phyloP scores from a whole-genome alignment of 2,329 filamentous ascomycete genomes.

The Fusarium buxicola region DNA sequence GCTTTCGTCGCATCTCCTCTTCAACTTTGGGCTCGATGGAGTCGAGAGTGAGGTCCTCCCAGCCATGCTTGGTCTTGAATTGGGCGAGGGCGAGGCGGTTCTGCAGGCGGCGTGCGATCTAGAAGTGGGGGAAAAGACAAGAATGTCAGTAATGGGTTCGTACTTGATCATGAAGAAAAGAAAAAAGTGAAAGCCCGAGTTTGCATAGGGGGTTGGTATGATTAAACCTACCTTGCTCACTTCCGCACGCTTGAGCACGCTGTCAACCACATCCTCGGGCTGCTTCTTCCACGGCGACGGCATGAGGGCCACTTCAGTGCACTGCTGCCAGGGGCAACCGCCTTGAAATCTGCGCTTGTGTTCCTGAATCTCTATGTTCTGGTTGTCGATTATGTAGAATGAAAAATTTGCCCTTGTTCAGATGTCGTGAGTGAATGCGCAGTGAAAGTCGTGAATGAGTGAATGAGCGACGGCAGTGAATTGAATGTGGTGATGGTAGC shows the following conservation, averaged over 20 bases:
- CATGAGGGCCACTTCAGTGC: slow-evolving; percentile 55
- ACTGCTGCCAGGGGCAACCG: slow-evolving; percentile 41
- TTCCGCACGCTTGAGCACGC: slow-evolving; percentile 78
- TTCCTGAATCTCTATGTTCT: slow-evolving; percentile 12
- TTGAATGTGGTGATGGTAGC: neutral
- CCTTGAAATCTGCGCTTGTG: slow-evolving; percentile 11
- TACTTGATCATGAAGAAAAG: neutral
- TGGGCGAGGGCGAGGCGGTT: slow-evolving; percentile 95
- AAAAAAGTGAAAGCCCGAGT: neutral
- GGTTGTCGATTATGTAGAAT: neutral
- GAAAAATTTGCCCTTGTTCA: neutral
- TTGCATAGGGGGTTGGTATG: neutral
- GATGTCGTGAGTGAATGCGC: slow-evolving; percentile 4
- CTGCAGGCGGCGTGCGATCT: slow-evolving; percentile 95
- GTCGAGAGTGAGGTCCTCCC: slow-evolving; percentile 89
- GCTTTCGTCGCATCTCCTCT: slow-evolving; percentile 80
- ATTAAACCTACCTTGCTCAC: slow-evolving; percentile 74
- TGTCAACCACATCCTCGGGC: slow-evolving; percentile 73
- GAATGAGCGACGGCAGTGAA: slow-evolving; percentile 13
- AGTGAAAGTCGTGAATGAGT: neutral
- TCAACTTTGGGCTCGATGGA: slow-evolving; percentile 87
- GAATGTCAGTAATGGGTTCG: slow-evolving; percentile 30
- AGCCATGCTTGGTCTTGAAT: slow-evolving; percentile 96
- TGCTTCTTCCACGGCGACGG: slow-evolving; percentile 72
- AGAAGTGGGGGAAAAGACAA: slow-evolving; percentile 40